A percentile compares a stretch with the other conserved stretches of the same genome.
Conservation (phyloP, 1,139 yeast genomes). For the Hyphopichia fennica region DNA sequence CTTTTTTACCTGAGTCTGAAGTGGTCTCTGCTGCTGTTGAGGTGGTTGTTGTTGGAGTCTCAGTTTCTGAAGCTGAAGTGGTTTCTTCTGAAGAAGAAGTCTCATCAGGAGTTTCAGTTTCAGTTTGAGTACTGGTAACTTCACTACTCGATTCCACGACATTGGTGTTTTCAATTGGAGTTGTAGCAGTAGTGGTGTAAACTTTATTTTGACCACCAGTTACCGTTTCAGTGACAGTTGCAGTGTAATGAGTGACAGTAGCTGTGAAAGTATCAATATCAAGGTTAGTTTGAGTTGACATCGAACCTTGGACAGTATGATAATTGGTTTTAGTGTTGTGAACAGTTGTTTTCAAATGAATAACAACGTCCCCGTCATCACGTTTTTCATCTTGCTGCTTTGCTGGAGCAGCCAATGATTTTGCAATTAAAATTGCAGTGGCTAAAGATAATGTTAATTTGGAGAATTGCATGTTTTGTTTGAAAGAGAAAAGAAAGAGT, state of each 20-base stretch:
- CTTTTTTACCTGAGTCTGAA: background rate
- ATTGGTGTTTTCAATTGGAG: slow-evolving; percentile 24
- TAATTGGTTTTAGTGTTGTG: slow-evolving; percentile 34
- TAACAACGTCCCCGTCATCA: slow-evolving; percentile 31
- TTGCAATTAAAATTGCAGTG: slow-evolving; percentile 20
- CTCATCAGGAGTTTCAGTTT: slow-evolving; percentile 8
- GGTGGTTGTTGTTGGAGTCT: slow-evolving; percentile 10
- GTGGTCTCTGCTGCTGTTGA: slow-evolving; percentile 5
- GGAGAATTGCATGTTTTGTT: slow-evolving; percentile 32
- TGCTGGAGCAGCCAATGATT: slow-evolving; percentile 29
- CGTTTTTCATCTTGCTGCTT: slow-evolving; percentile 12
- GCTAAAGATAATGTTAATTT: slow-evolving; percentile 24
- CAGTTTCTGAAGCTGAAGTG: slow-evolving; percentile 9
- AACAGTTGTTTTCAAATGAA: slow-evolving; percentile 38
- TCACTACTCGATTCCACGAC: too few relatives aligned
- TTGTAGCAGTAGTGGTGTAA: slow-evolving; percentile 38
- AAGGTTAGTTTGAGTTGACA: slow-evolving; percentile 30
- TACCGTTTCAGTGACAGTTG: slow-evolving; percentile 46
- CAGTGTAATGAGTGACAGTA: slow-evolving; percentile 46
- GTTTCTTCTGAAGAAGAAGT: slow-evolving; percentile 1
- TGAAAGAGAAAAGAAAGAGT: slow-evolving; percentile 8
- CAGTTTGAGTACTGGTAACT: too few relatives aligned
- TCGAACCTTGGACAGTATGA: slow-evolving; percentile 32
- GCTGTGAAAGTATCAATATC: slow-evolving; percentile 32
- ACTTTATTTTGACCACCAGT: slow-evolving; percentile 38